Evolutionary conservation across 441 rosid species (phyloP).

Genomic region (Gossypium davidsonii): DNA sequence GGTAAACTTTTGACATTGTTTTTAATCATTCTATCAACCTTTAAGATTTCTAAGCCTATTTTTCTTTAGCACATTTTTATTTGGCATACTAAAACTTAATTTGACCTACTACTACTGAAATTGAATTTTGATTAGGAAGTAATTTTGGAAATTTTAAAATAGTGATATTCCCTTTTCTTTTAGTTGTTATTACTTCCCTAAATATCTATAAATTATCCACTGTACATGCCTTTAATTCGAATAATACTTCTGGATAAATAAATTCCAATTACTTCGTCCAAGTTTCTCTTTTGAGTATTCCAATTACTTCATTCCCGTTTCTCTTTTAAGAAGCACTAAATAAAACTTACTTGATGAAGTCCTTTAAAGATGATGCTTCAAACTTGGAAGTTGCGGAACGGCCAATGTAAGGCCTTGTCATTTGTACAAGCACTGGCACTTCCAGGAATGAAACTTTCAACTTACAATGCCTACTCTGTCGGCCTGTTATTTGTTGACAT

Average conservation of each 20-base stretch:
- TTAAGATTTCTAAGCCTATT: not conserved
- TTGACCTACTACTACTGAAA: not conserved
- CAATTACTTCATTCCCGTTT: not conserved
- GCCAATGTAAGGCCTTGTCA: not conserved
- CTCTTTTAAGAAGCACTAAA: not conserved
- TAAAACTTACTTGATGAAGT: not conserved
- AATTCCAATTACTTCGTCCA: not conserved
- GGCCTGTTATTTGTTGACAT: not conserved
- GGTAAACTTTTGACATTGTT: not conserved
- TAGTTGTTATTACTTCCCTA: not conserved
- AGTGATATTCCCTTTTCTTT: not conserved
- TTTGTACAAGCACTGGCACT: not conserved
- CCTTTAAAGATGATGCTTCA: not conserved
- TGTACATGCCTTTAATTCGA: not conserved
- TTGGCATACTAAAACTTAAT: not conserved
- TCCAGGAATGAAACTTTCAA: not conserved
- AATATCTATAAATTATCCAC: not conserved
- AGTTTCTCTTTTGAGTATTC: no score
- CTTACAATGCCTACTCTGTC: not conserved
- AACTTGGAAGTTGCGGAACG: not conserved
- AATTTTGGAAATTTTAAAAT: not conserved
- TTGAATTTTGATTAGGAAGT: not conserved
- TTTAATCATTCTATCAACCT: not conserved
- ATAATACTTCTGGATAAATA: not conserved
- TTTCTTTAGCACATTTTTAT: not conserved